A percentile compares a stretch with the other conserved stretches of the same genome.
Evolutionary conservation across 75 land plant genomes (phyloP).

Genomic region (Pinus taeda): DNA sequence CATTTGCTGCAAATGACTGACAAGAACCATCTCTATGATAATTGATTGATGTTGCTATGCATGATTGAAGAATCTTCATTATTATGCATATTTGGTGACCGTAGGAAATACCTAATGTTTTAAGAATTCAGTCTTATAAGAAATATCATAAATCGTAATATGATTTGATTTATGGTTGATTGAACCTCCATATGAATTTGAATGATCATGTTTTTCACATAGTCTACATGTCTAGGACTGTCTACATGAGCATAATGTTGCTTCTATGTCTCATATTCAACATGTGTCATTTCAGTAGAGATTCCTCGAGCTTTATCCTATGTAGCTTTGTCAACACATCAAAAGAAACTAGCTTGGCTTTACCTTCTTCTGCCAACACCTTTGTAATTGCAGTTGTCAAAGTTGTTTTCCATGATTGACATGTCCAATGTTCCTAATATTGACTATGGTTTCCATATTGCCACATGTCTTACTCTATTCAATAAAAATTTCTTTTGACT

Average conservation of each 20-base stretch:
- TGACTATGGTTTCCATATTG: slow-evolving; percentile 83
- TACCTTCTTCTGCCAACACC: slow-evolving; percentile 91
- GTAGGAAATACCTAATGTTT: no score
- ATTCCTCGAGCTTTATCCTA: slow-evolving; percentile 96
- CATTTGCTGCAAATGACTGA: no score
- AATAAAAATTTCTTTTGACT: no score
- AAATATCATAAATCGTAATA: no score
- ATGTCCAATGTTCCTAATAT: slow-evolving; percentile 96
- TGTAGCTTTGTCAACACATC: slow-evolving; percentile 97
- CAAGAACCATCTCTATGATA: no score
- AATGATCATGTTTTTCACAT: slow-evolving; percentile 99
- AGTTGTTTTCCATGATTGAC: slow-evolving; percentile 98
- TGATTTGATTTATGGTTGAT: no score
- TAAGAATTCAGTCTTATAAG: no score
- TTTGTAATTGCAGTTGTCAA: slow-evolving; percentile 95
- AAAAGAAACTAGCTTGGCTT: slow-evolving; percentile 90
- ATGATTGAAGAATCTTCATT: no score
- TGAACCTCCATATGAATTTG: no score
- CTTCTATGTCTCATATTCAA: slow-evolving; percentile 92
- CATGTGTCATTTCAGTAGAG: slow-evolving; percentile 96
- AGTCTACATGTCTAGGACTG: slow-evolving; percentile 97
- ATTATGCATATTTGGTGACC: no score
- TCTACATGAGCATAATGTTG: slow-evolving; percentile 97
- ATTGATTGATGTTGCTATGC: no score
- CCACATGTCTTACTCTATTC: no score